Percentiles rank a stretch among this genome's conserved stretches.
Evolutionary conservation across 2,329 filamentous ascomycete genomes (phyloP).

Genomic region (Aspergillus costaricaensis): DNA sequence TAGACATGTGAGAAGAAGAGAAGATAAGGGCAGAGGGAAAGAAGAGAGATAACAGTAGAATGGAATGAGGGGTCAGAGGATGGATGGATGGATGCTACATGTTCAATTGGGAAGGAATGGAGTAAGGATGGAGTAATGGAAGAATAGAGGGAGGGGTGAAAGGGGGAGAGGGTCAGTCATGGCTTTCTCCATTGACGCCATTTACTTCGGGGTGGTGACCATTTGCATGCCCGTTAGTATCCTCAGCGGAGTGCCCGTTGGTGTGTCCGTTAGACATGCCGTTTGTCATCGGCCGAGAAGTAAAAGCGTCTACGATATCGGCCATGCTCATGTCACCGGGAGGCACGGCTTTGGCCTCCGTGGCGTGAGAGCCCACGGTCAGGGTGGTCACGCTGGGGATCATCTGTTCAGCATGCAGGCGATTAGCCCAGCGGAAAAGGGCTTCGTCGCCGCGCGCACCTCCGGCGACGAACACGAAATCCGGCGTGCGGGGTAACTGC

Average conservation of each 20-base stretch:
- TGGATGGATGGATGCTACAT: neutral
- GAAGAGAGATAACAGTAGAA: neutral
- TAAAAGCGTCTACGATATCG: conserved; percentile 35
- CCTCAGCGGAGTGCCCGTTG: conserved; percentile 1
- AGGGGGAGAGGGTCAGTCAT: neutral
- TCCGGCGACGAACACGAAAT: conserved; percentile 86
- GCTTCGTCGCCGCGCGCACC: conserved; percentile 88
- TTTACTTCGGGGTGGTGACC: neutral
- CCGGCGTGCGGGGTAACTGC: conserved; percentile 62
- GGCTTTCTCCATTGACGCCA: conserved; percentile 3
- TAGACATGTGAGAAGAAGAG: neutral
- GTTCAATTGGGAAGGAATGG: neutral
- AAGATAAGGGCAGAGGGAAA: neutral
- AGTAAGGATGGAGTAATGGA: neutral
- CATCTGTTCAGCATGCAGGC: conserved; percentile 57
- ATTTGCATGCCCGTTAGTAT: neutral
- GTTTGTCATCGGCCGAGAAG: conserved; percentile 9
- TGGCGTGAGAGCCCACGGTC: conserved; percentile 79
- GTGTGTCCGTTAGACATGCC: neutral
- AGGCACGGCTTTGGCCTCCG: conserved; percentile 77
- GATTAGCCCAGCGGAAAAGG: conserved; percentile 92
- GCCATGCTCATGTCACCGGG: conserved; percentile 83
- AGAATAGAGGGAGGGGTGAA: neutral
- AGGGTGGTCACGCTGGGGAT: conserved; percentile 76
- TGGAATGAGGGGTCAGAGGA: neutral